Evolutionary conservation across 805 yeast genomes (phyloP), one percentile per base, ranked within the genome.

Genomic region (Metschnikowia chrysomelidarum): DNA sequence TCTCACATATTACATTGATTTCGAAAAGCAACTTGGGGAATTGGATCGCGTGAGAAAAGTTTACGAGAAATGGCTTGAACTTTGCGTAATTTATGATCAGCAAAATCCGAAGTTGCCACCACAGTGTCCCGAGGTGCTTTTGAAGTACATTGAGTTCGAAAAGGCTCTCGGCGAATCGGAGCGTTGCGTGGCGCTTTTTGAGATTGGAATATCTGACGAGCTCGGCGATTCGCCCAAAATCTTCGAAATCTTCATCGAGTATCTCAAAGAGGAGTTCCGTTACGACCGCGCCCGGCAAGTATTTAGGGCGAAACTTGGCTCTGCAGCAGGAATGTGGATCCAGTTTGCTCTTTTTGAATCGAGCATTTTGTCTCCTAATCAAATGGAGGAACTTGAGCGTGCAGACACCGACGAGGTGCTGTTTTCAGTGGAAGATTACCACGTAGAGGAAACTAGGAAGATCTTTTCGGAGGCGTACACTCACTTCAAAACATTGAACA

Each of bases 31-130:
- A 34, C 56, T 89, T 29, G 84, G 83, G 23, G 93, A 88, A 49
- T 84, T 84, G 67, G 94, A 83, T 41, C 61, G 96, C 22, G 88
- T 82, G 6, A 63, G 98, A 20, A 78, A 64, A 53, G 51, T 93
- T 3, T 87, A 78, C 54, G 85, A 80, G 44, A 80, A 76, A 50
- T 75, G 73, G 62, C 44, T 85, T n/a, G 81, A 77, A 44, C 19
- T 52, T 9, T 44, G 56, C 19, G 16, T 52, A 18, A 16, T 43
- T n/a, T 27, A 24, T 13, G 43, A 42, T 22, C 23, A 18, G 11
- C 33, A 15, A 5, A 27, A 26, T 11, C 34, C 36, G 4, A 19
- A 19, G 4, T 9, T 2, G n/a, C 8, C 12, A 9, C 26, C 24
- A 19, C 11, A 16, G 12, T 32, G 50, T 12, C 15, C 39, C 4